Base-by-base conservation (phyloP, 345 rosid genomes). In the Hypericum androsaemum region DNA sequence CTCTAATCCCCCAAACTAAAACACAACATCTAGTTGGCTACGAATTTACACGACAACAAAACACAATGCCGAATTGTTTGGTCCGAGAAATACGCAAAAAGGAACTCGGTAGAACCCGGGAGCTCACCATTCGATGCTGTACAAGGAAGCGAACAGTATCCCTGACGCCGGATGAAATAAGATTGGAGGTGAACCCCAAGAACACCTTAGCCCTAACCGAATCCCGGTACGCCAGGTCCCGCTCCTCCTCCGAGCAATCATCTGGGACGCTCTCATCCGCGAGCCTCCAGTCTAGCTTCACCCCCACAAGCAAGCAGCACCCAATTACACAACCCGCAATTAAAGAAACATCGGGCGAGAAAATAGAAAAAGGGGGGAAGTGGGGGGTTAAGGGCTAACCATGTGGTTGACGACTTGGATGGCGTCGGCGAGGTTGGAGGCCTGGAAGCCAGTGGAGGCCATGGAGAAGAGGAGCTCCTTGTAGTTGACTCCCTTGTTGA, bases 141-240 rank as follows among this genome's bases (percentile, higher is more conserved):
- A 75, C 84, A 67, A 92, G 90, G 63, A 81, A 88, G 14, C 98
- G 88, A 67, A 88, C 57, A 0, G 74, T 77, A 43, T 88, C 98
- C 67, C 98, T 77, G 39, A 88, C 68, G 52, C 98, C 95, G 58
- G 98, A 92, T 0, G 95, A 92, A 65, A 92, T 60, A 37, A 92
- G 89, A 78, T 92, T 92, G 11, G 98, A 92, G 60, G 98, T 92
- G 62, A 92, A 92, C 61, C 98, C 98, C 59, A 85, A 70, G 77
- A 92, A 92, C 41, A 92, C 77, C 72, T 92, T 88, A 76, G 87
- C 83, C 62, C 67, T 73, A 35, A 88, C 80, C 13, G 97, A 81
- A 48, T 77, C 66, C 56, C 95, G 78, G 35, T 76, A 88, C 3
- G 66, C 48, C 12, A 60, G 80, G 28, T 85, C 74, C 57, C 67